Evolutionary conservation across 371 early-diverging fungal genomes (phyloP).

Genomic region (Haplosporangium sp.): DNA sequence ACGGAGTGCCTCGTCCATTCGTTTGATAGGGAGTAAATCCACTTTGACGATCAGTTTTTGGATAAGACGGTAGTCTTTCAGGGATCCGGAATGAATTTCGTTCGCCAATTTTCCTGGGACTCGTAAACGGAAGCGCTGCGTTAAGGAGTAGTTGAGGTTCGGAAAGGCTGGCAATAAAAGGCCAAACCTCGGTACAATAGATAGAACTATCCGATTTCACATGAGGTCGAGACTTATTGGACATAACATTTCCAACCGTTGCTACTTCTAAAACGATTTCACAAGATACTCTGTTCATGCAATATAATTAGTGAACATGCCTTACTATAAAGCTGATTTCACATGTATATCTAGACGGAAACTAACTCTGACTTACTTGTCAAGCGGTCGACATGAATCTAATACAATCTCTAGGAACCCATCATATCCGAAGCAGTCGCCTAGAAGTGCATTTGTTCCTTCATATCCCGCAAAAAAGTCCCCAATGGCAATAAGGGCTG

Average conservation of each 20-base stretch:
- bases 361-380: conserved; percentile 36
- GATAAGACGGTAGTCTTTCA: background rate
- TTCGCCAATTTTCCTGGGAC: conserved; percentile 44
- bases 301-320: background rate
- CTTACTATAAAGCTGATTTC: background rate
- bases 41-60: conserved; percentile 18
- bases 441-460: conserved; percentile 50
- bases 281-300: conserved; percentile 42
- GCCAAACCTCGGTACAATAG: conserved; percentile 56
- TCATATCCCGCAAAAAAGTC: conserved; percentile 59
- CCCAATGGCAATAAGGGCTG: conserved; percentile 57
- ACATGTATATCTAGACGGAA: background rate
- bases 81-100: conserved; percentile 30
- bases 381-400: conserved; percentile 52
- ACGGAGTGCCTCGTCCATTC: conserved; percentile 50
- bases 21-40: conserved; percentile 27
- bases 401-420: conserved; percentile 58
- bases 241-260: conserved; percentile 58
- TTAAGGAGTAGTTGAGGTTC: conserved; percentile 42
- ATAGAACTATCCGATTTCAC: conserved; percentile 52
- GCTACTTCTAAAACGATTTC: conserved; percentile 59
- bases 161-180: conserved; percentile 49
- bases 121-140: conserved; percentile 42
- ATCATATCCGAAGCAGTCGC: conserved; percentile 57
- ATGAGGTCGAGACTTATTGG: conserved; percentile 39